Evolutionary conservation across 805 yeast species (phyloP), one percentile per base, ranked within the genome.

Genomic region (Starmera quercuum): DNA sequence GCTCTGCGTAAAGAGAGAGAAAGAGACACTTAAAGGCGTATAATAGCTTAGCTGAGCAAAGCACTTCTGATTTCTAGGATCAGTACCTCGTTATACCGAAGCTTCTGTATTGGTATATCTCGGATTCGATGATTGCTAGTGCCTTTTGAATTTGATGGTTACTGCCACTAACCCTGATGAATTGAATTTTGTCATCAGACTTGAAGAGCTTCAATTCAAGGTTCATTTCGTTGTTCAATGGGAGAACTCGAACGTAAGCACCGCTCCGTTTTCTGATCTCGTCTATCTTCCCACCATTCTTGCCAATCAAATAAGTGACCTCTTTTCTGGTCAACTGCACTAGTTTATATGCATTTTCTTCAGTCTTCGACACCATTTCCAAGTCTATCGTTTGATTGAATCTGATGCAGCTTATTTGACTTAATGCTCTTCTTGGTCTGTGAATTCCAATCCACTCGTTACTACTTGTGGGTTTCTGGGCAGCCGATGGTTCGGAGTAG

Each of bases 231-330:
- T 31, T 35, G 7, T 48, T 38, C 10, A 61, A 34, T 0, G 68
- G 67, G 10, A 64, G 41, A 5, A 70, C 58, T 33, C 64, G 63
- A 25, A 71, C 57, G 8, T 40, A 47, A 5, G 73, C 70, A 1
- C 50, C 40, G 2, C 68, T 54, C 17, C 33, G 31, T 5, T 47
- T 45, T 21, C 74, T 39, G 8, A 70, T 47, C 5, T 33, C 32
- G 25, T 53, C 56, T 11, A 71, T 67, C 27, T 58, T 51, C 14
- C 40, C 24, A 1, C 76, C 76, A n/a, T 49, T 46, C 17, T 46
- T 54, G 0, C 76, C 76, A 32, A 71, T 69, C 6, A 70, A 39
- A 31, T 51, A 59, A 1, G 67, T 54, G 2, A 67, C 59, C 34
- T 68, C 68, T 18, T 42, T 44, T 21, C 56, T 53, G 8, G 51